Conservation (phyloP, 208 protist species). For the Porcisia deanei region DNA sequence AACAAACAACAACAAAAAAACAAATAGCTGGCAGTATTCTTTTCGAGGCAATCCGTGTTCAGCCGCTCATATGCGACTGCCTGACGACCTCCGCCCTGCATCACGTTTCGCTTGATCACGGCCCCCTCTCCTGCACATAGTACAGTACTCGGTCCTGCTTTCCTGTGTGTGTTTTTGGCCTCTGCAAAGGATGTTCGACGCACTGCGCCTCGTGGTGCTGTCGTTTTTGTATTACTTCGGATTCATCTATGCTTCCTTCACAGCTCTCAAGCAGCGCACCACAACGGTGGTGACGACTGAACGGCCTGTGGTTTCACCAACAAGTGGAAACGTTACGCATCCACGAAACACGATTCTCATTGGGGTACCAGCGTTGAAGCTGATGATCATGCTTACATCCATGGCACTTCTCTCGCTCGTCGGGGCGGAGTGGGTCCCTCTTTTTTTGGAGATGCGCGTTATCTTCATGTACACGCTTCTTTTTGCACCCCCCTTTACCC, state of each 20-base stretch:
- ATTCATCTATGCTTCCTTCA: conserved; percentile 55
- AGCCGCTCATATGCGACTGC: not conserved
- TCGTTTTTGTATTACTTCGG: conserved; percentile 38
- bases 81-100: not conserved
- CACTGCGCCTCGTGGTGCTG: conserved; percentile 19
- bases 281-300: conserved; percentile 6
- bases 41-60: not conserved
- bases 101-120: too few species aligned
- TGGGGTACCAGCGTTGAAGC: conserved; percentile 47
- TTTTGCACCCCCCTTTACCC: conserved; percentile 43
- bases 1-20: not conserved
- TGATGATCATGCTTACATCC: conserved; percentile 66
- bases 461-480: conserved; percentile 66
- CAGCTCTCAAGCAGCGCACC: conserved; percentile 39
- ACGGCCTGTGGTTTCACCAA: not conserved
- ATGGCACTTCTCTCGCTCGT: conserved; percentile 43
- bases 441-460: conserved; percentile 62
- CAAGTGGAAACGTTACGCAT: not conserved
- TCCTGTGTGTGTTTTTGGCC: not conserved
- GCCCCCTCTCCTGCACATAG: not conserved
- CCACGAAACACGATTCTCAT: conserved; percentile 13
- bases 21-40: not conserved
- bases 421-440: conserved; percentile 49
- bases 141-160: not conserved
- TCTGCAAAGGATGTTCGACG: conserved; percentile 23